Evolutionary conservation across 2,329 filamentous ascomycete species (phyloP).

Genomic region (Xylaria digitata): DNA sequence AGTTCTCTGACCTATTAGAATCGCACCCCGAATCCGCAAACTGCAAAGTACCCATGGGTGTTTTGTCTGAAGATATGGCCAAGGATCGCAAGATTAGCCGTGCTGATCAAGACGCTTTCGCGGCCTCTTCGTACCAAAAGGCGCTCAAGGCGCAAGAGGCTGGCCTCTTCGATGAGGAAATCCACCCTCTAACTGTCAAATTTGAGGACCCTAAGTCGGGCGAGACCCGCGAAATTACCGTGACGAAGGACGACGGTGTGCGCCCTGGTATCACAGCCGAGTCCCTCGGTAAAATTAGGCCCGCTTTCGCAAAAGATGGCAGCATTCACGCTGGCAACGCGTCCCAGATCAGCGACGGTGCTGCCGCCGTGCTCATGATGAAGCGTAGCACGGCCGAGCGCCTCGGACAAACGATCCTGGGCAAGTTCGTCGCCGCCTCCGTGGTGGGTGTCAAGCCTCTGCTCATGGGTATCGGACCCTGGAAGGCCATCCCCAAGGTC

Average conservation of each 20-base stretch:
- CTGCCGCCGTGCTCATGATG: slow-evolving; percentile 95
- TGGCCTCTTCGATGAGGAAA: slow-evolving; percentile 94
- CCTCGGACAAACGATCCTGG: slow-evolving; percentile 87
- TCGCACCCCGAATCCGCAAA: slow-evolving; percentile 84
- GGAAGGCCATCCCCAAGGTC: slow-evolving; percentile 93
- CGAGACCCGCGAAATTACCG: slow-evolving; percentile 84
- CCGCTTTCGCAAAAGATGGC: slow-evolving; percentile 91
- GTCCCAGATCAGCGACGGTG: slow-evolving; percentile 94
- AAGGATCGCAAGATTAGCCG: slow-evolving; percentile 81
- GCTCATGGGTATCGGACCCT: slow-evolving; percentile 95
- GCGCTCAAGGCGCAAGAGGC: slow-evolving; percentile 84
- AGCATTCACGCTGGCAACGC: slow-evolving; percentile 97
- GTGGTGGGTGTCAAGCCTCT: slow-evolving; percentile 91
- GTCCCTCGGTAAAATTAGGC: slow-evolving; percentile 87
- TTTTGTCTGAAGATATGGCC: slow-evolving; percentile 94
- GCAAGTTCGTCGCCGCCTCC: slow-evolving; percentile 89
- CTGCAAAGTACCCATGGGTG: slow-evolving; percentile 98
- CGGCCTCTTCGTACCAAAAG: slow-evolving; percentile 92
- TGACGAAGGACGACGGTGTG: slow-evolving; percentile 88
- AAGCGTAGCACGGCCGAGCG: slow-evolving; percentile 89
- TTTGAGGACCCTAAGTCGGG: slow-evolving; percentile 91
- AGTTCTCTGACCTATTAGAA: slow-evolving; percentile 92
- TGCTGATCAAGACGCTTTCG: slow-evolving; percentile 87
- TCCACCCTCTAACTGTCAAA: slow-evolving; percentile 85
- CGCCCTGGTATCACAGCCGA: slow-evolving; percentile 87